Conservation (phyloP, 257 asterid genomes). For the Leonotis leonurus region DNA sequence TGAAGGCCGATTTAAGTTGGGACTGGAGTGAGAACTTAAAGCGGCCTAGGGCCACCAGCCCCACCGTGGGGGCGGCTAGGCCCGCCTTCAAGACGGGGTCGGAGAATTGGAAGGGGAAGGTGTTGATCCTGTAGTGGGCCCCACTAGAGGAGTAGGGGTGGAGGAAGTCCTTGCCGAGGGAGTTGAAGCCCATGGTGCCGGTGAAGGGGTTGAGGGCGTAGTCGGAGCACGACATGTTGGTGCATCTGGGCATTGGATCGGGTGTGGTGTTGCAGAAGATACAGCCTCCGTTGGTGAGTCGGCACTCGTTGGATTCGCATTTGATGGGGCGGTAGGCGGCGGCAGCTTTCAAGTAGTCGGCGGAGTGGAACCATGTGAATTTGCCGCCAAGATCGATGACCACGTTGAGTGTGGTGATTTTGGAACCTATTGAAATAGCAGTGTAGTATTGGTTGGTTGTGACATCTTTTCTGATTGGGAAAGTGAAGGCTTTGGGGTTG, state of each 20-base stretch:
- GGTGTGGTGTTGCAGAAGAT: constrained; percentile 39
- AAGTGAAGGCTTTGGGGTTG: constrained; percentile 33
- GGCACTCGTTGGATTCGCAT: constrained; percentile 30
- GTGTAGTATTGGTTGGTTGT: constrained; percentile 40
- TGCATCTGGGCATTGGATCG: constrained; percentile 42
- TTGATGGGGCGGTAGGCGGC: constrained; percentile 32
- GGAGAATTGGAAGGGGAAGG: constrained; percentile 38
- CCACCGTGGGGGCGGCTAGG: constrained; percentile 27
- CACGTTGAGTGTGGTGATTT: constrained; percentile 24
- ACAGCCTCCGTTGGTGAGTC: constrained; percentile 34
- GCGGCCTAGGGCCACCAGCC: constrained; percentile 33
- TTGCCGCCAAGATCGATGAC: constrained; percentile 44
- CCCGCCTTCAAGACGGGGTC: constrained; percentile 28
- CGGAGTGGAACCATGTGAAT: constrained; percentile 37
- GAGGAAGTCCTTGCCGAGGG: constrained; percentile 32
- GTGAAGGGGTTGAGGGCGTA: constrained; percentile 45
- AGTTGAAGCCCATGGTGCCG: constrained; percentile 36
- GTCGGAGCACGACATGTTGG: constrained; percentile 47
- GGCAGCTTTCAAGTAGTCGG: constrained; percentile 33
- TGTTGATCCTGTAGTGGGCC: not conserved
- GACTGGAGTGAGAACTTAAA: constrained; percentile 33
- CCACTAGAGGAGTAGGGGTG: constrained; percentile 21
- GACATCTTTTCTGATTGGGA: constrained; percentile 36
- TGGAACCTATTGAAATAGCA: constrained; percentile 31
- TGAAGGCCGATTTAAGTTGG: constrained; percentile 30